Evolutionary conservation across 108 stramenopile genomes (phyloP).

Genomic region (Nitzschia inconspicua): DNA sequence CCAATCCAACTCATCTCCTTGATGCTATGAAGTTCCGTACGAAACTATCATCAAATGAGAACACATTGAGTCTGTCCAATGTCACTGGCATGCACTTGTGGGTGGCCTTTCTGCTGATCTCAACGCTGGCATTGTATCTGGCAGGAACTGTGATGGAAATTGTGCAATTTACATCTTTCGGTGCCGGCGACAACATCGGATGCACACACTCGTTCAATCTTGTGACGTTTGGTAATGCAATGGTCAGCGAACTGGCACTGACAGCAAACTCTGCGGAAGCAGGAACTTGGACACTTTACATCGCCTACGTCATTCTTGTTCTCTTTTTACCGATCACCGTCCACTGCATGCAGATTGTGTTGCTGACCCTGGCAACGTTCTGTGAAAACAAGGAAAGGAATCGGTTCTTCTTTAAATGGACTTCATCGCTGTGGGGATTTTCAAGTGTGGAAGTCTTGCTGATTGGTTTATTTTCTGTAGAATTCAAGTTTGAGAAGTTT

Average conservation of each 20-base stretch:
- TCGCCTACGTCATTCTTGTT: constrained; percentile 26
- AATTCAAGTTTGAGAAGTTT: constrained; percentile 37
- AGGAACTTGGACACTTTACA: constrained; percentile 38
- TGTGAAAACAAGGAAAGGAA: no score
- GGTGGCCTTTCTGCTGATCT: constrained; percentile 14
- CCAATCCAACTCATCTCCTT: not conserved
- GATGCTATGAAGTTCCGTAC: not conserved
- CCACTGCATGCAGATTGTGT: constrained; percentile 34
- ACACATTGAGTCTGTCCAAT: no score
- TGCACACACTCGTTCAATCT: constrained; percentile 39
- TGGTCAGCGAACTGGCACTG: constrained; percentile 30
- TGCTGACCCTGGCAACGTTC: no score
- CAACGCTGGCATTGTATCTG: constrained; percentile 24
- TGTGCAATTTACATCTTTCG: constrained; percentile 28
- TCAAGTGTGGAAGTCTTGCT: constrained; percentile 39
- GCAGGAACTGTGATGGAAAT: constrained; percentile 30
- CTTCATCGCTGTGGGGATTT: constrained; percentile 31
- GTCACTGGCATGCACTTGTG: not conserved
- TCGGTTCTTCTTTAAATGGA: constrained; percentile 5
- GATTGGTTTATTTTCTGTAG: constrained; percentile 39
- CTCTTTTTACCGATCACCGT: constrained; percentile 35
- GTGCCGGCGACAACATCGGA: constrained; percentile 15
- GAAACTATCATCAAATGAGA: no score
- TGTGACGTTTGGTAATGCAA: constrained; percentile 31
- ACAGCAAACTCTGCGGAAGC: constrained; percentile 19